Percentiles rank a stretch among this genome's conserved stretches.
These are phyloP conservation scores for Thoreauomyces humboldtii DNA, from an alignment of 192 early-diverging fungal genomes.

Conservation along the genomic window DNA sequence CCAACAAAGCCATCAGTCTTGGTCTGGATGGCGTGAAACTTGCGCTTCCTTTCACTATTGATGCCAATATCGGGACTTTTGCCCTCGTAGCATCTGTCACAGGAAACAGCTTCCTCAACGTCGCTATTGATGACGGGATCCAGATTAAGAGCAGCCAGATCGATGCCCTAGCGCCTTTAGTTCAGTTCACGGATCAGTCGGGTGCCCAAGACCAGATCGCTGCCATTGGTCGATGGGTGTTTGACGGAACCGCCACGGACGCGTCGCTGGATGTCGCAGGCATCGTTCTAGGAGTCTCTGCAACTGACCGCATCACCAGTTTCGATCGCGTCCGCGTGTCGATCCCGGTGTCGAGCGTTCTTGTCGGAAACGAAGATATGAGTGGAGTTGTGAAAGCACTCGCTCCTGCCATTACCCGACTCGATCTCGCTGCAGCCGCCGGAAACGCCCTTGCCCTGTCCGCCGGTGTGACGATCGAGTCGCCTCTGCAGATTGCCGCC, in stretches of 20 bases:
- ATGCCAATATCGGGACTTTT: background rate
- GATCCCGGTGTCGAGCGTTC: background rate
- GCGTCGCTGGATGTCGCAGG: background rate
- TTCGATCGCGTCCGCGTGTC: background rate
- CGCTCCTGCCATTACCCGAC: background rate
- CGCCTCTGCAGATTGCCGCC: background rate
- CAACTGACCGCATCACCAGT: background rate
- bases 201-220: background rate
- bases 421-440: background rate
- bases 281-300: background rate
- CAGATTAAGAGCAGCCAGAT: background rate
- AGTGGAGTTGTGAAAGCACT: background rate
- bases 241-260: background rate
- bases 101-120: background rate
- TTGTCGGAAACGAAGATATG: background rate
- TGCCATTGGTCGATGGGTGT: background rate
- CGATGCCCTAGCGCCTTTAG: background rate
- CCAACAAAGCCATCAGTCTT: background rate
- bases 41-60: background rate
- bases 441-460: conserved; percentile 3
- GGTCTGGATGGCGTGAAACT: background rate
- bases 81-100: background rate
- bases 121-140: background rate
- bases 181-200: background rate
- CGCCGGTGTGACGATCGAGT: conserved; percentile 2